Evolutionary conservation across 192 early-diverging fungal genomes (phyloP), one percentile per base, ranked within the genome.

Genomic region (Coemansia sp.): DNA sequence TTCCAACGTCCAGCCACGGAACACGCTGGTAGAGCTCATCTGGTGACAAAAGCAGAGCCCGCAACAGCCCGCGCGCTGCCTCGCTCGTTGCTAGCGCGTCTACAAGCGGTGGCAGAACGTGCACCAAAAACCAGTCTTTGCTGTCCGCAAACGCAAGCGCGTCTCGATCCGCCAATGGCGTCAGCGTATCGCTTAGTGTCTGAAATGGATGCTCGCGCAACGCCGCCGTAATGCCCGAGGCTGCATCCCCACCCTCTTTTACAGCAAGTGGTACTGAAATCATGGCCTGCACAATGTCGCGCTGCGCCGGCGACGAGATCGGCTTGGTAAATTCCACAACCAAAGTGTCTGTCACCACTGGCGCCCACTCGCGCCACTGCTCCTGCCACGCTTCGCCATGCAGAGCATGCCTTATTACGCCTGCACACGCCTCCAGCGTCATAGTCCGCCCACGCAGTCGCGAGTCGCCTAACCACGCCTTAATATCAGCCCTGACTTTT

Each of bases 1-100:
- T 72, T 17, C 66, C 78, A 30, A 81, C 39, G 29, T 81, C 78
- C 4, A 76, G 56, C 78, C 78, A 81, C 6, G 78, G 74, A 11
- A 81, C 66, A 25, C 59, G 25, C 21, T 29, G 53, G 50, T 70
- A 71, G 64, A 75, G 36, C 17, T n/a, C 33, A 30, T 64, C 70
- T 1, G 67, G 66, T 27, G 74, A 70, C 24, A 63, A 68, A 2
- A 81, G 63, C 10, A 74, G 25, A 8, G 64, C 73, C 5, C 58
- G 63, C 33, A 81, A 27, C 10, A 81, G 51, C 10, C 30, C 51
- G 5, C 63, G 70, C 17, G 73, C 64, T 3, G 36, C 57, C n/a
- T 39, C 27, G 58, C 54, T 61, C 6, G 63, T 64, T 1, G 66
- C 24, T 32, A 72, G 2, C 8, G 29, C 3, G 2, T 66, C 68